Conservation (phyloP, 2,329 filamentous ascomycete genomes). For the Penicillium sp. region DNA sequence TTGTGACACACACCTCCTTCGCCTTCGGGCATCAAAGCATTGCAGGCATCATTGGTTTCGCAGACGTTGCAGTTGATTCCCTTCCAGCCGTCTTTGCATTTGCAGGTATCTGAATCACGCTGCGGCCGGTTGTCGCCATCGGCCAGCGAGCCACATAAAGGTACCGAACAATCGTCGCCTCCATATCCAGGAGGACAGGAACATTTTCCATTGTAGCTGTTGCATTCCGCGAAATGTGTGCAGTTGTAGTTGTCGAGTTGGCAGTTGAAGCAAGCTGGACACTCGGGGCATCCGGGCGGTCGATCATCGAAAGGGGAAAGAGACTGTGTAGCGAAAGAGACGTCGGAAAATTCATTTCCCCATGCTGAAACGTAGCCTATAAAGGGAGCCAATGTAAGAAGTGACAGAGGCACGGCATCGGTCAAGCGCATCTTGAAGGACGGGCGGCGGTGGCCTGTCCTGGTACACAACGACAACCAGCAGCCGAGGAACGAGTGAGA, state of each 20-base stretch:
- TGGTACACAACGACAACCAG: conserved; percentile 1
- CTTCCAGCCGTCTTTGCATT: conserved; percentile 90
- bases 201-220: conserved; percentile 88
- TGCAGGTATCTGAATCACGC: conserved; percentile 70
- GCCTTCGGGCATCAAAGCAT: conserved; percentile 80
- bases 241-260: conserved; percentile 90
- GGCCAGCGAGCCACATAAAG: conserved; percentile 86
- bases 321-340: conserved; percentile 65
- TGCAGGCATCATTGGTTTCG: conserved; percentile 77
- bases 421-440: conserved; percentile 31
- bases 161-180: conserved; percentile 87
- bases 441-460: conserved; percentile 11
- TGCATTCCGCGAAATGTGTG: conserved; percentile 86
- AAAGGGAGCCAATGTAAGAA: conserved; percentile 30
- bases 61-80: conserved; percentile 99
- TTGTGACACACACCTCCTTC: conserved; percentile 89
- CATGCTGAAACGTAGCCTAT: conserved; percentile 25
- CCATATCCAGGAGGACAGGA: conserved; percentile 89
- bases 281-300: conserved; percentile 53
- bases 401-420: conserved; percentile 23
- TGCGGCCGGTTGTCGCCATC: conserved; percentile 78
- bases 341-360: conserved; percentile 58
- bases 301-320: conserved; percentile 72
- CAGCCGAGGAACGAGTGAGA: conserved; percentile 10
- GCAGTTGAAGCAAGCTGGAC: conserved; percentile 82